Conservation (phyloP, 208 protist species). For the Acanthamoeba polyphaga region DNA sequence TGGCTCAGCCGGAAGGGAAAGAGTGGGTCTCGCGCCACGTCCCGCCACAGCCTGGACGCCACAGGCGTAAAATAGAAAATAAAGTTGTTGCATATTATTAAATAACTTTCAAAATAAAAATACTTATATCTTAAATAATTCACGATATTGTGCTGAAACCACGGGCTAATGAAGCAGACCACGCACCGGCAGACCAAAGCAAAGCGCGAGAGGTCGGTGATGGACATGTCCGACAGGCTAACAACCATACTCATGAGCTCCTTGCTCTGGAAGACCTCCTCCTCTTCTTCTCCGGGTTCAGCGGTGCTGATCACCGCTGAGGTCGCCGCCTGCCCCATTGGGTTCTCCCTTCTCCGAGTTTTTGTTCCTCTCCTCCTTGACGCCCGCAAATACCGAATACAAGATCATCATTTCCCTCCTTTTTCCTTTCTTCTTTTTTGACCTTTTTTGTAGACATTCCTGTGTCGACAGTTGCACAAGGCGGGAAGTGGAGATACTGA, state of each 20-base stretch:
- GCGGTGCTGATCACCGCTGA: not conserved
- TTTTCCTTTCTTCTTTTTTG: too few relatives aligned
- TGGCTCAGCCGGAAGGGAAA: not conserved
- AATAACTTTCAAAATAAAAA: too few relatives aligned
- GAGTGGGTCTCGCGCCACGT: not conserved
- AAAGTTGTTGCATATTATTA: too few relatives aligned
- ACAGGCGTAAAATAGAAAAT: too few relatives aligned
- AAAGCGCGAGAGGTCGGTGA: not conserved
- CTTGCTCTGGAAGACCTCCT: slow-evolving; percentile 22
- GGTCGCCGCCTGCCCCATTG: not conserved
- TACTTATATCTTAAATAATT: too few relatives aligned
- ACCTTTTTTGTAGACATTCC: too few relatives aligned
- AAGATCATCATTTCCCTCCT: too few relatives aligned
- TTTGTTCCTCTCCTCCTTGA: not conserved
- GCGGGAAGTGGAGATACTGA: too few relatives aligned
- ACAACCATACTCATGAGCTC: slow-evolving; percentile 9
- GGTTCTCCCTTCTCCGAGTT: not conserved
- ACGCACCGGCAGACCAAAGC: not conserved
- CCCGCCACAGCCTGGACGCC: not conserved
- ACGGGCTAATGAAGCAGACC: too few relatives aligned
- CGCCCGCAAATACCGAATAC: too few relatives aligned
- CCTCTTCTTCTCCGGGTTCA: not conserved
- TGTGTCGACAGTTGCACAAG: too few relatives aligned
- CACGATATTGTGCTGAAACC: too few relatives aligned
- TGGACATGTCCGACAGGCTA: not conserved